Conservation (phyloP, 2,329 filamentous ascomycete species). For the Claviceps africana region DNA sequence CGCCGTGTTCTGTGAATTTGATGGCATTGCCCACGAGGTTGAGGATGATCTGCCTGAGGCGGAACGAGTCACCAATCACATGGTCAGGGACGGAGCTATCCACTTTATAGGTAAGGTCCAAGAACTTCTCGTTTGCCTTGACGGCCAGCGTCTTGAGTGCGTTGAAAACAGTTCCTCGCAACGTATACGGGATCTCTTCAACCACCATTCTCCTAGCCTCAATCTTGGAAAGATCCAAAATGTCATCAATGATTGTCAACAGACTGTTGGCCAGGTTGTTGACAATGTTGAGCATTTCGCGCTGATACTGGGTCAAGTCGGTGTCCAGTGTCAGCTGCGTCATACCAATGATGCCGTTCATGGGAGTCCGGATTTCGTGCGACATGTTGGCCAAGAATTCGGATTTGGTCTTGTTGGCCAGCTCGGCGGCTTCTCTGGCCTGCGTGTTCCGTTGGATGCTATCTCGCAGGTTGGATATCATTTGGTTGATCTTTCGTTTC, state of each 20-base stretch:
- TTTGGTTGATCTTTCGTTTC: slow-evolving; percentile 98
- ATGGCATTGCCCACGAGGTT: slow-evolving; percentile 97
- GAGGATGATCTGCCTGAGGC: slow-evolving; percentile 87
- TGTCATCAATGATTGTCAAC: slow-evolving; percentile 88
- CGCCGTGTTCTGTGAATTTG: slow-evolving; percentile 95
- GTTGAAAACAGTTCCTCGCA: slow-evolving; percentile 91
- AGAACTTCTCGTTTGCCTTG: slow-evolving; percentile 88
- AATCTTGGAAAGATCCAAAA: slow-evolving; percentile 63
- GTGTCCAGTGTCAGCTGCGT: slow-evolving; percentile 92
- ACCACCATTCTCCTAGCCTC: slow-evolving; percentile 97
- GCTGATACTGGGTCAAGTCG: slow-evolving; percentile 83
- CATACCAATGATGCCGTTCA: slow-evolving; percentile 98
- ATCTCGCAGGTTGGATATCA: slow-evolving; percentile 91
- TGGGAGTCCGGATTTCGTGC: slow-evolving; percentile 92
- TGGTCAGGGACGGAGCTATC: slow-evolving; percentile 89
- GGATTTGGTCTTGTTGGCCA: slow-evolving; percentile 96
- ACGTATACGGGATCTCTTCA: slow-evolving; percentile 91
- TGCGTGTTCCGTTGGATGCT: slow-evolving; percentile 95
- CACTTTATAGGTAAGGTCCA: slow-evolving; percentile 86
- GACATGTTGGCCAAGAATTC: slow-evolving; percentile 99
- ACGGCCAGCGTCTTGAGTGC: slow-evolving; percentile 93
- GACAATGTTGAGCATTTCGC: slow-evolving; percentile 97
- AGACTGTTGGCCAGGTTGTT: slow-evolving; percentile 93
- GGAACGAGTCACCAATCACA: slow-evolving; percentile 92
- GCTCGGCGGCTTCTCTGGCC: slow-evolving; percentile 85